These are phyloP conservation scores for Lasiodiplodia theobromae DNA, from an alignment of 2,329 filamentous ascomycete genomes.

Conservation along the genomic window DNA sequence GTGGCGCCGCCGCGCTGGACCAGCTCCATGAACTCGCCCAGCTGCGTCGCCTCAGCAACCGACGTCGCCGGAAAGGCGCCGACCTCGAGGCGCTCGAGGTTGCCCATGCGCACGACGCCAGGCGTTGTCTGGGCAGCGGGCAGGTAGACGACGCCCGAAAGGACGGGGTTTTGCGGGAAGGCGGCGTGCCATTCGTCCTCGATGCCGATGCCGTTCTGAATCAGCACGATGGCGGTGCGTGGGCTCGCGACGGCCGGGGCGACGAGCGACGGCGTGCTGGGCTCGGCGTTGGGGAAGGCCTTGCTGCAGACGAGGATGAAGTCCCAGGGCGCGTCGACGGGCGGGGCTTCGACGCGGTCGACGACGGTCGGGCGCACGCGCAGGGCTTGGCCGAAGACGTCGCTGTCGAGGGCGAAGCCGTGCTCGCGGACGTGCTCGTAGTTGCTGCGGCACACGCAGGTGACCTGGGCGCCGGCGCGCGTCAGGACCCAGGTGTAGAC, in stretches of 20 bases:
- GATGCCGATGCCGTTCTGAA: conserved; percentile 69
- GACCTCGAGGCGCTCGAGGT: conserved; percentile 58
- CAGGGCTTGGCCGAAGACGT: conserved; percentile 41
- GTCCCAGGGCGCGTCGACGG: conserved; percentile 47
- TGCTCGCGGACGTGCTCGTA: conserved; percentile 50
- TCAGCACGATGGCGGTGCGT: conserved; percentile 63
- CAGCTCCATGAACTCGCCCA: conserved; percentile 43
- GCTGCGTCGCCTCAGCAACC: conserved; percentile 37
- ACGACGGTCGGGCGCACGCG: conserved; percentile 47
- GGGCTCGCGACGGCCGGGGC: conserved; percentile 47
- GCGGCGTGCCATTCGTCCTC: conserved; percentile 60
- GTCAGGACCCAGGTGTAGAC: conserved; percentile 53
- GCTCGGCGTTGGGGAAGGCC: conserved; percentile 48
- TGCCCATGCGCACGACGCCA: conserved; percentile 56
- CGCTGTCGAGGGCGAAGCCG: conserved; percentile 47
- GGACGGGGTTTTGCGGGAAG: conserved; percentile 61
- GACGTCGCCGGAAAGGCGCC: conserved; percentile 55
- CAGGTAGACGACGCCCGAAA: conserved; percentile 64
- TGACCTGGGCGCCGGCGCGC: conserved; percentile 47
- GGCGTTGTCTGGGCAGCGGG: conserved; percentile 59
- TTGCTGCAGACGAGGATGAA: conserved; percentile 58
- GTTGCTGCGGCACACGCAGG: conserved; percentile 55
- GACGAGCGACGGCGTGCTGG: conserved; percentile 46
- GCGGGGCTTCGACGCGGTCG: conserved; percentile 37
- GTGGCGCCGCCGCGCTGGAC: conserved; percentile 54